A percentile compares a stretch with the other conserved stretches of the same genome.
phyloP scores from a whole-genome alignment of 495 filamentous ascomycete species.

The Bacidia rubella region DNA sequence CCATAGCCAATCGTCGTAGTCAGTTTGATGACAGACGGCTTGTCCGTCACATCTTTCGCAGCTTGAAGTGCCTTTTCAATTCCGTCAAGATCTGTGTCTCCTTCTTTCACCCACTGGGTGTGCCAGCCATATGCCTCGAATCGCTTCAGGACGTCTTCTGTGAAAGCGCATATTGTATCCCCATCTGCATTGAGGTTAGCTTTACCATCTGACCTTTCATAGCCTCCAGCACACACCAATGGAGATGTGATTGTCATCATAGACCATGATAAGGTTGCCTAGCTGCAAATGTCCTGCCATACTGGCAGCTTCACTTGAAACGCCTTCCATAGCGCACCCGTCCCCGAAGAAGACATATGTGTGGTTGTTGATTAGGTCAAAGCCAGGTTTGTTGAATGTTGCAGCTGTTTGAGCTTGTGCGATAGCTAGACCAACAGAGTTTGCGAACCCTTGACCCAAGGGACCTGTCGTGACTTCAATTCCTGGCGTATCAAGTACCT shows the following conservation, averaged over 20 bases:
- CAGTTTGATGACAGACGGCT: slow-evolving; percentile 93
- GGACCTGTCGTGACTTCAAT: slow-evolving; percentile 96
- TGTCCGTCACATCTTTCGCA: slow-evolving; percentile 78
- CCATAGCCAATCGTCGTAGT: slow-evolving; percentile 97
- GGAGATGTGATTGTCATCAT: slow-evolving; percentile 98
- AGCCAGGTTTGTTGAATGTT: slow-evolving; percentile 94
- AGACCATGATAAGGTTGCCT: slow-evolving; percentile 91
- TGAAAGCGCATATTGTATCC: slow-evolving; percentile 90
- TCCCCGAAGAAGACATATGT: slow-evolving; percentile 95
- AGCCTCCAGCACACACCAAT: slow-evolving; percentile 42
- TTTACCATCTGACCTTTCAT: not conserved
- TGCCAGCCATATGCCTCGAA: slow-evolving; percentile 99
- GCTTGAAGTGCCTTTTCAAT: slow-evolving; percentile 83
- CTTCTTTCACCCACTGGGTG: slow-evolving; percentile 68
- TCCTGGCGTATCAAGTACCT: slow-evolving; percentile 90
- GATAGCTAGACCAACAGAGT: slow-evolving; percentile 92
- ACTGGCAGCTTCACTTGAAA: slow-evolving; percentile 85
- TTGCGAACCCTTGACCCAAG: slow-evolving; percentile 88
- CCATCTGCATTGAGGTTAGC: slow-evolving; percentile 45
- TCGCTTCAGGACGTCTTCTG: slow-evolving; percentile 88
- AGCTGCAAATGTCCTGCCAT: slow-evolving; percentile 92
- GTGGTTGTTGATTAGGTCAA: slow-evolving; percentile 85
- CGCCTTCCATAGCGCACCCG: slow-evolving; percentile 97
- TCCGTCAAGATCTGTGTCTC: slow-evolving; percentile 74
- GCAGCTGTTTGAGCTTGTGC: slow-evolving; percentile 83